Conservation (phyloP, 305 asterid species). For the Stenogyne calaminthoides region DNA sequence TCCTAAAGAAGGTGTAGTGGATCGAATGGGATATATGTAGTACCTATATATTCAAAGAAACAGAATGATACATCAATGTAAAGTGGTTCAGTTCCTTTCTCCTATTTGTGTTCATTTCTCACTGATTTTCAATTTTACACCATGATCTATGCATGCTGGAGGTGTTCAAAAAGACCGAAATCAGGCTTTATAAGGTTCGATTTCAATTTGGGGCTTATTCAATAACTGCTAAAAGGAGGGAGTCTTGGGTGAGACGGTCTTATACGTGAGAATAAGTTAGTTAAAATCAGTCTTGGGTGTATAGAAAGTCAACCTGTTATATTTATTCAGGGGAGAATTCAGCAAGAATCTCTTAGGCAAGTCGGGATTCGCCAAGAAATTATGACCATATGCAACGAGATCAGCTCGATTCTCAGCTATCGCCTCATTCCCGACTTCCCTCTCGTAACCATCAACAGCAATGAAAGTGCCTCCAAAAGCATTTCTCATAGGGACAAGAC, state of each 20-base stretch:
- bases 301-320: slow-evolving; percentile 38
- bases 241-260: too few species aligned
- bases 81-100: neutral
- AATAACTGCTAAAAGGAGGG: too few species aligned
- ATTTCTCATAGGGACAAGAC: slow-evolving; percentile 57
- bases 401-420: slow-evolving; percentile 32
- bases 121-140: neutral
- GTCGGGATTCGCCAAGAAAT: slow-evolving; percentile 44
- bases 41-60: neutral
- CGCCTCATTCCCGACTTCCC: slow-evolving; percentile 37
- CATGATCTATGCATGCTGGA: too few species aligned
- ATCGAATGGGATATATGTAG: slow-evolving; percentile 27
- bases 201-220: too few species aligned
- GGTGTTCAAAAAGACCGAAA: too few species aligned
- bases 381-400: slow-evolving; percentile 41
- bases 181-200: too few species aligned
- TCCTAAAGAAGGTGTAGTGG: slow-evolving; percentile 35
- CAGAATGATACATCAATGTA: too few species aligned
- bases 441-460: slow-evolving; percentile 39
- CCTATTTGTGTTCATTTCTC: neutral
- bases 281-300: too few species aligned
- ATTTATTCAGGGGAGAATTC: slow-evolving; percentile 25
- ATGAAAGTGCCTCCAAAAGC: slow-evolving; percentile 42
- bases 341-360: slow-evolving; percentile 37
- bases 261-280: too few species aligned